phyloP scores from a whole-genome alignment of 495 filamentous ascomycete genomes.

The Annulohypoxylon bovei region DNA sequence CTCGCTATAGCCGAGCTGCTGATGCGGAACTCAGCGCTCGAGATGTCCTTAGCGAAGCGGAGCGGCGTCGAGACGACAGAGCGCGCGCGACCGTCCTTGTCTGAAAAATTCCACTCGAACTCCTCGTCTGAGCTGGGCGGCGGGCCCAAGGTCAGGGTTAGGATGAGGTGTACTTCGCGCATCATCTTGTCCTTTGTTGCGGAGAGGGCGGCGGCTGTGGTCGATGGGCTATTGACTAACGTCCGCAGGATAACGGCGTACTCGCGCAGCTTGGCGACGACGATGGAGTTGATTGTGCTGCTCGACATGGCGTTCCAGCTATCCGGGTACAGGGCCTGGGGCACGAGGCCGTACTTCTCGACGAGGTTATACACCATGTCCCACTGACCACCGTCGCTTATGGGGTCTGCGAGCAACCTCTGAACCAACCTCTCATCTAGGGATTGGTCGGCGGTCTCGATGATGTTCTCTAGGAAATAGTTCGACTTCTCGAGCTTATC shows the following conservation, averaged over 20 bases:
- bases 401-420: conserved; percentile 69
- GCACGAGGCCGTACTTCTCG: conserved; percentile 84
- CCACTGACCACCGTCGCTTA: conserved; percentile 89
- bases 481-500: conserved; percentile 94
- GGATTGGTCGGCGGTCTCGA: conserved; percentile 74
- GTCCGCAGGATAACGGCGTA: conserved; percentile 72
- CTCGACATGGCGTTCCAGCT: conserved; percentile 77
- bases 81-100: conserved; percentile 70
- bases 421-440: conserved; percentile 76
- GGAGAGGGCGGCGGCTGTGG: conserved; percentile 50
- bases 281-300: conserved; percentile 72
- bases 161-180: conserved; percentile 77
- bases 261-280: conserved; percentile 89
- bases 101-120: conserved; percentile 82
- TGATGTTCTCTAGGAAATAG: conserved; percentile 83
- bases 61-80: conserved; percentile 69
- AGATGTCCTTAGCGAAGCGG: conserved; percentile 71
- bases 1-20: conserved; percentile 63
- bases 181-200: conserved; percentile 75
- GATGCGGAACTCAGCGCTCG: conserved; percentile 55
- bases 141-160: conserved; percentile 81
- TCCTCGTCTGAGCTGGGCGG: conserved; percentile 71
- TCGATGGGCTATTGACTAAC: conserved; percentile 50
- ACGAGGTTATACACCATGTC: conserved; percentile 92
- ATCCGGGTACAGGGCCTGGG: conserved; percentile 82